Evolutionary conservation across 768 basidiomycete genomes (phyloP), one percentile per base, ranked within the genome.

Genomic region (Auricularia heimuer): DNA sequence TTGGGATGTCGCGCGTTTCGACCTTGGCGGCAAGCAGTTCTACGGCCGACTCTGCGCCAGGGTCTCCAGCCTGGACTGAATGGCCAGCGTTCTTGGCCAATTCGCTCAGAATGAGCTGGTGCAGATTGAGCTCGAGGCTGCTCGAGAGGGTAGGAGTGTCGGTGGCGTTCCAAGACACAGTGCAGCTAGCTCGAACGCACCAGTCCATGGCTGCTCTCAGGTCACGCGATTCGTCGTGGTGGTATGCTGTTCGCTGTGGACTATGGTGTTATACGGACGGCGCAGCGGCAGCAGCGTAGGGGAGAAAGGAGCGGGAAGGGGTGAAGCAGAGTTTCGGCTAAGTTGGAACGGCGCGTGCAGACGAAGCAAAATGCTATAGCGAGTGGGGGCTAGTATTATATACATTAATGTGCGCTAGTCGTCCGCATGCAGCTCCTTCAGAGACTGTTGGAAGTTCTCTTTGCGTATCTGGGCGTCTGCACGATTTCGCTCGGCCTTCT

Each of bases 111-210:
- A 94, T 88, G 65, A 81, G 81, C 69, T 90, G 89, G 67, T 85
- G 87, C 63, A 92, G 85, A 72, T 90, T 87, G 24, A 93, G 75
- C 72, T 94, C 91, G 18, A 93, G 77, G 72, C 90, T 92, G 47
- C 8, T 7, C 34, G 51, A 34, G 10, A 10, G 3, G 16, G 3
- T 4, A 21, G n/a, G 54, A 14, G 47, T 18, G 51, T 10, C 24
- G 39, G 16, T 54, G 54, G 63, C 24, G 18, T 18, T 54, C 63
- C 4, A 14, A 8, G 56, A 14, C 14, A 7, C 56, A 10, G 18
- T n/a, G 4, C 34, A 33, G 47, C 7, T 16, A 18, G 47, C 47
- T 18, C 10, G 47, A 8, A 14, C 56, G 34, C 34, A 60, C 56
- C 56, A 60, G 56, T 60, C 56, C 56, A 60, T 60, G 56, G 56